These are phyloP conservation scores for Aureobasidium sp. DNA, from an alignment of 2,329 filamentous ascomycete species.

Conservation along the genomic window DNA sequence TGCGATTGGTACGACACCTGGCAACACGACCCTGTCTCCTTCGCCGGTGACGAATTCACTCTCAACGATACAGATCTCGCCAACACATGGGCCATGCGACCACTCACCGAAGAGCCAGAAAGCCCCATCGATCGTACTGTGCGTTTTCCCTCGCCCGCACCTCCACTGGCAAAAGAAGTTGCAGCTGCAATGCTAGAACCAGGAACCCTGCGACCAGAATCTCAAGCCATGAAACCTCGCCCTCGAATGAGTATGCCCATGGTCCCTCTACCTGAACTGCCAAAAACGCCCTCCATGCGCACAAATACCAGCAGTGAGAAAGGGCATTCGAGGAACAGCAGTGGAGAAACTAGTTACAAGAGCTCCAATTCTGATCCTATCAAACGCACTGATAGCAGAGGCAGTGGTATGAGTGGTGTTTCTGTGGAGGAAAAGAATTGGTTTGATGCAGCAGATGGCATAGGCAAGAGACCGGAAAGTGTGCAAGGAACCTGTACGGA, in stretches of 20 bases:
- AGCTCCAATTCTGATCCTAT: constrained; percentile 7
- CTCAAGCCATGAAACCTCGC: background rate
- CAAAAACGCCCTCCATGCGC: background rate
- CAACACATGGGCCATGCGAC: background rate
- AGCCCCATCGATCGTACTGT: background rate
- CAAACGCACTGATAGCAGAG: constrained; percentile 16
- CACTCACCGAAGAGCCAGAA: background rate
- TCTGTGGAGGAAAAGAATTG: constrained; percentile 11
- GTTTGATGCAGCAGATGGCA: background rate
- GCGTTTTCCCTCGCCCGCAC: background rate
- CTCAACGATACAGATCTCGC: background rate
- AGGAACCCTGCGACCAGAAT: background rate
- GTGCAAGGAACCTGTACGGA: background rate
- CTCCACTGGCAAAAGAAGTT: background rate
- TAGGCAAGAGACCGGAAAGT: background rate
- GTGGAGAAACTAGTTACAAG: constrained; percentile 15
- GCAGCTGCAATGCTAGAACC: background rate
- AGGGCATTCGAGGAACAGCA: constrained; percentile 16
- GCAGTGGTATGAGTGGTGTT: constrained; percentile 7
- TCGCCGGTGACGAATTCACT: background rate
- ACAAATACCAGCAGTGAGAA: constrained; percentile 6
- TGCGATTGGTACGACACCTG: constrained; percentile 35
- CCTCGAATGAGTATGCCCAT: background rate
- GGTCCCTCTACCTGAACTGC: background rate
- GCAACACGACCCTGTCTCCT: constrained; percentile 22